Conservation (phyloP, 768 basidiomycete genomes). For the Tylopilus vinaceipallidus region DNA sequence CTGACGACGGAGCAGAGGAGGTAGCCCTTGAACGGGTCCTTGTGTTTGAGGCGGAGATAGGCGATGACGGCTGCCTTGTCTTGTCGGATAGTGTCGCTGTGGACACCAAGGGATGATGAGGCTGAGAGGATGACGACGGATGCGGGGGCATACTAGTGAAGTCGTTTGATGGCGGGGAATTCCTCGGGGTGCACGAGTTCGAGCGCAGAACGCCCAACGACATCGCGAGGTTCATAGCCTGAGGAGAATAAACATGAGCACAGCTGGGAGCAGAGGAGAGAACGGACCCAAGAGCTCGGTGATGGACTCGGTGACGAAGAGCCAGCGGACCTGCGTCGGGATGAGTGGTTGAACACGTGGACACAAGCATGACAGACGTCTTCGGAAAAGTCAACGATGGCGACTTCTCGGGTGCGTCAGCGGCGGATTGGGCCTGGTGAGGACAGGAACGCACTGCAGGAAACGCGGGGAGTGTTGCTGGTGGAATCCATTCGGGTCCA, state of each 20-base stretch:
- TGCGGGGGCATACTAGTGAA: slow-evolving; percentile 58
- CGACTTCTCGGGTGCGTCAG: slow-evolving; percentile 45
- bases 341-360: background rate
- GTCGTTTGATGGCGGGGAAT: slow-evolving; percentile 56
- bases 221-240: slow-evolving; percentile 76
- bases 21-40: slow-evolving; percentile 74
- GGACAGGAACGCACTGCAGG: slow-evolving; percentile 61
- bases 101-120: background rate
- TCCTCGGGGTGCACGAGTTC: slow-evolving; percentile 84
- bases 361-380: slow-evolving; percentile 42
- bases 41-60: slow-evolving; percentile 78
- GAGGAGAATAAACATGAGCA: background rate
- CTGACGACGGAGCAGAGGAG: slow-evolving; percentile 72
- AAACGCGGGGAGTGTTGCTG: slow-evolving; percentile 54
- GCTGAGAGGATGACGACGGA: background rate
- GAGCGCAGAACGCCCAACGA: slow-evolving; percentile 65
- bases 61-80: slow-evolving; percentile 80
- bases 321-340: slow-evolving; percentile 54
- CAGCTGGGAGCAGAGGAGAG: background rate
- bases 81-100: slow-evolving; percentile 69
- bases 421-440: background rate
- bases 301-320: slow-evolving; percentile 66
- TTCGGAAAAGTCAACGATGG: slow-evolving; percentile 78
- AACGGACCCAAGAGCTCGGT: slow-evolving; percentile 57
- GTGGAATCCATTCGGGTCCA: slow-evolving; percentile 36